Percentiles rank a stretch among this genome's conserved stretches.
Conservation (phyloP, 2,329 filamentous ascomycete species). For the Epichloe hybrida region DNA sequence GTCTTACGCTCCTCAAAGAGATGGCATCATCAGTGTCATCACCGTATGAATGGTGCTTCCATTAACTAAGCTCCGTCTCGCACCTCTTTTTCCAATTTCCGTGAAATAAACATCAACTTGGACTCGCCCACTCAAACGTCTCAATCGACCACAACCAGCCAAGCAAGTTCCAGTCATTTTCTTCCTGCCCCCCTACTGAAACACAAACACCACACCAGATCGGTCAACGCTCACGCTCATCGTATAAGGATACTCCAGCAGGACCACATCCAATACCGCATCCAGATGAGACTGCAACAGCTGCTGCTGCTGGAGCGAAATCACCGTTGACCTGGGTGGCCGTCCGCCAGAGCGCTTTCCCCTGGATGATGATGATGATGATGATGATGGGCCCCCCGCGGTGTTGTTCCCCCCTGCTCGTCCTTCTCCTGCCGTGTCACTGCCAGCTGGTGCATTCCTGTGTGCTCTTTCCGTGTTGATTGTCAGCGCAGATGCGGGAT, state of each 20-base stretch:
- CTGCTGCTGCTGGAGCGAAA: conserved; percentile 77
- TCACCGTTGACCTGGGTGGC: conserved; percentile 65
- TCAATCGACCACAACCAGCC: too few relatives aligned
- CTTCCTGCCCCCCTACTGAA: conserved; percentile 26
- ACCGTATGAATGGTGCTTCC: too few relatives aligned
- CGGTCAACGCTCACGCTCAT: conserved; percentile 89
- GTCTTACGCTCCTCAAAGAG: too few relatives aligned
- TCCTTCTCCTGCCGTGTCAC: background rate
- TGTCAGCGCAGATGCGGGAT: conserved; percentile 48
- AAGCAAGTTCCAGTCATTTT: too few relatives aligned
- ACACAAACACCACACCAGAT: conserved; percentile 80
- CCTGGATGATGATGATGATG: conserved; percentile 12
- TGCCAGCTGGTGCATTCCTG: conserved; percentile 19
- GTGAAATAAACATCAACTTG: too few relatives aligned
- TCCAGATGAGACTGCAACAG: conserved; percentile 79
- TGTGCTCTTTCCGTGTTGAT: conserved; percentile 52
- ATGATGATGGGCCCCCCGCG: too few relatives aligned
- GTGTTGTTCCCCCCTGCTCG: background rate
- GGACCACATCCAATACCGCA: conserved; percentile 72
- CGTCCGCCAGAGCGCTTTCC: conserved; percentile 20
- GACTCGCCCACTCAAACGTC: too few relatives aligned
- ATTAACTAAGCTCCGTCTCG: too few relatives aligned
- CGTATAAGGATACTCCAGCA: conserved; percentile 78
- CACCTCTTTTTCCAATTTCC: too few relatives aligned
- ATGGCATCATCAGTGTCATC: too few relatives aligned